phyloP scores from a whole-genome alignment of 1,284 basidiomycete species.

The Xerocomus nothofagi region DNA sequence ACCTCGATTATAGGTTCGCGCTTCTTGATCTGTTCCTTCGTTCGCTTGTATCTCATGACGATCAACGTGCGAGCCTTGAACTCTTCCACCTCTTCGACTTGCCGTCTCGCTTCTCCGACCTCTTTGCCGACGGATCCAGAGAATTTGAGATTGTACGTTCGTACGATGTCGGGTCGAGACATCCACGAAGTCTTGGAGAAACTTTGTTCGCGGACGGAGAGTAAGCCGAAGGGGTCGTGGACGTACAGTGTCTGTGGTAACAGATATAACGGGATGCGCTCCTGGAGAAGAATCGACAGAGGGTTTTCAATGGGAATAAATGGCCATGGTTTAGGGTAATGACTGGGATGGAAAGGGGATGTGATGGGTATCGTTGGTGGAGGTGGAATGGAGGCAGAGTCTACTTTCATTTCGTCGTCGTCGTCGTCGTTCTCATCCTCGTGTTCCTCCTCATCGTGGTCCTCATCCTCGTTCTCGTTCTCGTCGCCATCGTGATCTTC shows the following conservation, averaged over 20 bases:
- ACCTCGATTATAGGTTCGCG: conserved; percentile 26
- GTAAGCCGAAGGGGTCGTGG: conserved; percentile 29
- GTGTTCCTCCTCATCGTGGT: background rate
- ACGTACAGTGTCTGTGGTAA: conserved; percentile 35
- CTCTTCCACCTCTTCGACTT: conserved; percentile 14
- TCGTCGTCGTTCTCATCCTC: background rate
- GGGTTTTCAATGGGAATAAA: conserved; percentile 26
- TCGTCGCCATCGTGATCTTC: background rate
- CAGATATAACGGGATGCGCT: conserved; percentile 34
- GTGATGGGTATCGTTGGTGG: conserved; percentile 12
- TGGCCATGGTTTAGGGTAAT: conserved; percentile 40
- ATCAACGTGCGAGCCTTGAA: conserved; percentile 18
- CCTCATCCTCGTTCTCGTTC: background rate
- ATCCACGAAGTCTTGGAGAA: conserved; percentile 16
- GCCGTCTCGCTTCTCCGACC: background rate
- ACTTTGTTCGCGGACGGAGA: background rate
- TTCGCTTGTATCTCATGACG: conserved; percentile 18
- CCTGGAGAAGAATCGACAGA: conserved; percentile 28
- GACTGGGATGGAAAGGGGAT: conserved; percentile 28
- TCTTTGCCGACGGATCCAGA: background rate
- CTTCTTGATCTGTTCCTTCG: conserved; percentile 16
- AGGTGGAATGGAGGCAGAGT: background rate
- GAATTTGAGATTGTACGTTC: conserved; percentile 16
- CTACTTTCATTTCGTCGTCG: background rate
- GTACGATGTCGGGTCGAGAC: conserved; percentile 20